Percentiles rank a stretch among this genome's conserved stretches.
These are phyloP conservation scores for Boletus nobilissimus DNA, from an alignment of 1,284 basidiomycete species.

Conservation along the genomic window DNA sequence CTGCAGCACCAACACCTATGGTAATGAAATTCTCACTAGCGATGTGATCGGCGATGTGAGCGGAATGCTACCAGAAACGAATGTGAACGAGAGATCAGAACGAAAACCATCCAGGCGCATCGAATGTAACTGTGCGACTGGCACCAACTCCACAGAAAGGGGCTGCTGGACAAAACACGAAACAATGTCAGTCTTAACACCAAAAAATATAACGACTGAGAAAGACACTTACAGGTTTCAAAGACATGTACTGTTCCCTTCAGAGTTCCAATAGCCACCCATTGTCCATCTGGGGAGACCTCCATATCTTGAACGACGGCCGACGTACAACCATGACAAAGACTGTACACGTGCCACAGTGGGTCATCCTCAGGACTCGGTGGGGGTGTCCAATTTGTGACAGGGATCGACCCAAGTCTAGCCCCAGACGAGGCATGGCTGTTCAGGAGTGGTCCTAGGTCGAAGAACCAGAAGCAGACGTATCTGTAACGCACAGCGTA, in stretches of 20 bases:
- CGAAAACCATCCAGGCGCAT: conserved; percentile 44
- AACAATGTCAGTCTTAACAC: conserved; percentile 10
- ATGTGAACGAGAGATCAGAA: conserved; percentile 64
- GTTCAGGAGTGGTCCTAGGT: too few relatives aligned
- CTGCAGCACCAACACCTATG: conserved; percentile 53
- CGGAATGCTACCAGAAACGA: conserved; percentile 55
- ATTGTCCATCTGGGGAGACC: conserved; percentile 73
- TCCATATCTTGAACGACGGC: conserved; percentile 71
- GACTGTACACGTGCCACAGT: conserved; percentile 73
- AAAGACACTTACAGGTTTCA: conserved; percentile 58
- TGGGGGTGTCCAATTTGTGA: conserved; percentile 13
- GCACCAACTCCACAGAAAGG: conserved; percentile 62
- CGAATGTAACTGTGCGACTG: conserved; percentile 67
- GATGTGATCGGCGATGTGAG: conserved; percentile 49
- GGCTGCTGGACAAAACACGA: conserved; percentile 53
- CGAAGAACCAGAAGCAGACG: too few relatives aligned
- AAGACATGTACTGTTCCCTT: conserved; percentile 79
- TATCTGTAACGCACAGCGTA: too few relatives aligned
- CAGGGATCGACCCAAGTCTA: conserved; percentile 14
- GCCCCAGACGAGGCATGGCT: too few relatives aligned
- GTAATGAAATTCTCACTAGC: conserved; percentile 56
- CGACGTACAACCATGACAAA: too few relatives aligned
- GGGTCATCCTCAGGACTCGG: conserved; percentile 38
- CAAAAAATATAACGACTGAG: not conserved
- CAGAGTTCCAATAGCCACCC: conserved; percentile 74